Conservation (phyloP, 257 asterid genomes). For the Henckelia pumila region DNA sequence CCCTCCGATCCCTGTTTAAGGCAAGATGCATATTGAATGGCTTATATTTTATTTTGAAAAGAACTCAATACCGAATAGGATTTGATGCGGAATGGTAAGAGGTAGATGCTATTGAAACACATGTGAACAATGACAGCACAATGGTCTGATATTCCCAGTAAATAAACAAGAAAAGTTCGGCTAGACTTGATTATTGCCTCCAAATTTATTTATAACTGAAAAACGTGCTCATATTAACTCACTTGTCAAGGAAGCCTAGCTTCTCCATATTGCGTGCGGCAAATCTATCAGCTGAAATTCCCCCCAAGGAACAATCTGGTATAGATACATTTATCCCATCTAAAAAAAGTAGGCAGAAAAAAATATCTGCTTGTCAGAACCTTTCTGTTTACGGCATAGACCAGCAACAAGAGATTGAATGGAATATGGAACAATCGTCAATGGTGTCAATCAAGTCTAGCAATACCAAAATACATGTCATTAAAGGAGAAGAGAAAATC, state of each 20-base stretch:
- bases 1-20: slow-evolving; percentile 65
- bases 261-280: slow-evolving; percentile 61
- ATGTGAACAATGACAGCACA: slow-evolving; percentile 10
- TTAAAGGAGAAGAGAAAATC: neutral
- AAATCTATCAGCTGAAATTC: slow-evolving; percentile 67
- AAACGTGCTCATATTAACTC: slow-evolving; percentile 34
- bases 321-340: slow-evolving; percentile 47
- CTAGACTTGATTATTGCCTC: slow-evolving; percentile 1
- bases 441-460: slow-evolving; percentile 6
- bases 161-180: neutral
- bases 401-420: slow-evolving; percentile 3
- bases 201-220: neutral
- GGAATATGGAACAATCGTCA: slow-evolving; percentile 6
- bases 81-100: neutral
- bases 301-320: slow-evolving; percentile 34
- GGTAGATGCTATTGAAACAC: neutral
- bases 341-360: slow-evolving; percentile 23
- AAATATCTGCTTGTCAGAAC: neutral
- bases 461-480: neutral
- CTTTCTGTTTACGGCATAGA: slow-evolving; percentile 4
- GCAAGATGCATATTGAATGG: slow-evolving; percentile 18
- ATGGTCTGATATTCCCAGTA: slow-evolving; percentile 11
- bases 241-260: slow-evolving; percentile 71
- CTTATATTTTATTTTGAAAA: slow-evolving; percentile 1
- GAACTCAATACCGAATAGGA: neutral